Conservation (phyloP, 352 stramenopile genomes). For the Pythium periplocum region DNA sequence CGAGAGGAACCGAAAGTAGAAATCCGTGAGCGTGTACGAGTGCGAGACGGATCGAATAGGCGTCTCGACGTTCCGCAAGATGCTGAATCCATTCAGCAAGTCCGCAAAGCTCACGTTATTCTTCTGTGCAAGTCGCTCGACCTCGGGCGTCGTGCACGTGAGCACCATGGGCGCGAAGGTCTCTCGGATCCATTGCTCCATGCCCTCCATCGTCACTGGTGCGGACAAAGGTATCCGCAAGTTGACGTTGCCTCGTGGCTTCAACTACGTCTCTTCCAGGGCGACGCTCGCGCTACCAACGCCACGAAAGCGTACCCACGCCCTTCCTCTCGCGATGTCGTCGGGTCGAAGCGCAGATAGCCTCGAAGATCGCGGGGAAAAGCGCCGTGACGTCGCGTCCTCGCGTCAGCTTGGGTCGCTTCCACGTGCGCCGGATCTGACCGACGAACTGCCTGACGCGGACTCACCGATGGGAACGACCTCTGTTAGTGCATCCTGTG, state of each 20-base stretch:
- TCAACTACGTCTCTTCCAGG: constrained; percentile 2
- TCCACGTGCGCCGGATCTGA: too few relatives aligned
- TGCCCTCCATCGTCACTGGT: constrained; percentile 32
- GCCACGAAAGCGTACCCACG: not conserved
- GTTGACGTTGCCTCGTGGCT: not conserved
- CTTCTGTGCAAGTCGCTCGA: constrained; percentile 77
- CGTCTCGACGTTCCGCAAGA: constrained; percentile 55
- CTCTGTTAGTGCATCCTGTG: too few relatives aligned
- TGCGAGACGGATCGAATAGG: constrained; percentile 74
- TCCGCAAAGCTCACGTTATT: constrained; percentile 74
- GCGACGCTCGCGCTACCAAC: not conserved
- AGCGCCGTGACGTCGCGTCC: too few relatives aligned
- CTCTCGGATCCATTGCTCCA: constrained; percentile 74
- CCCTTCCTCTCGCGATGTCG: too few relatives aligned
- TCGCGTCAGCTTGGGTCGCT: too few relatives aligned
- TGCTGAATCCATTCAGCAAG: constrained; percentile 68
- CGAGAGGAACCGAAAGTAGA: constrained; percentile 76
- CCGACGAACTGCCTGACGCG: too few relatives aligned
- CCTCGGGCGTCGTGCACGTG: constrained; percentile 66
- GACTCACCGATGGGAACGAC: too few relatives aligned
- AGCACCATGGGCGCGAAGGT: constrained; percentile 77
- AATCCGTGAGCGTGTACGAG: constrained; percentile 48
- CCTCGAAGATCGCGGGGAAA: too few relatives aligned
- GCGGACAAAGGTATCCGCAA: too few relatives aligned
- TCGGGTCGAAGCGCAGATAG: too few relatives aligned